A percentile compares a stretch with the other conserved stretches of the same genome.
phyloP scores from a whole-genome alignment of 768 basidiomycete genomes.

The Podaxis mareebaensis region DNA sequence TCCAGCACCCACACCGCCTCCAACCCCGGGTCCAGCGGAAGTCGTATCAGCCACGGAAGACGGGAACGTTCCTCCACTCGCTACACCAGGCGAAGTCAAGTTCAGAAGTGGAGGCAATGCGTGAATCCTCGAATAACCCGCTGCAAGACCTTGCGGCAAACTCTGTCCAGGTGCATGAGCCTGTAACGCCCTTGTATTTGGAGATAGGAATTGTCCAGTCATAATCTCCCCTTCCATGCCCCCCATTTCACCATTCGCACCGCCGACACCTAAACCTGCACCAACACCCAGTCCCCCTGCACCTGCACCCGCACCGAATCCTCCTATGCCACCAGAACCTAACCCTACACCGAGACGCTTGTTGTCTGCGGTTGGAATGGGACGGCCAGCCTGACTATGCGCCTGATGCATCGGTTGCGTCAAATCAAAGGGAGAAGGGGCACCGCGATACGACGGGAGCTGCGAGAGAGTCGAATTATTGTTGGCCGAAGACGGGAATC shows the following conservation, averaged over 20 bases:
- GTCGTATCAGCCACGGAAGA: conserved; percentile 7
- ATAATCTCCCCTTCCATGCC: conserved; percentile 20
- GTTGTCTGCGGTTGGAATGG: conserved; percentile 25
- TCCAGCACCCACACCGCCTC: neutral
- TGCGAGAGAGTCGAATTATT: conserved; percentile 36
- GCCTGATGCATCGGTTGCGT: conserved; percentile 39
- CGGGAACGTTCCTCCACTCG: conserved; percentile 16
- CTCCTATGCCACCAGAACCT: conserved; percentile 26
- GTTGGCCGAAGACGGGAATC: conserved; percentile 31
- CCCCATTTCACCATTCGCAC: neutral
- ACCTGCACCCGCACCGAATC: conserved; percentile 52
- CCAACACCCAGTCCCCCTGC: conserved; percentile 36
- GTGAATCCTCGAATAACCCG: conserved; percentile 88
- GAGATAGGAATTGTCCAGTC: conserved; percentile 48
- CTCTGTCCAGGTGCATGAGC: conserved; percentile 89
- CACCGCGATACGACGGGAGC: conserved; percentile 38
- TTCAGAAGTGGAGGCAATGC: conserved; percentile 51
- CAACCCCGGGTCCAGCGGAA: neutral
- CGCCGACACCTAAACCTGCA: conserved; percentile 2
- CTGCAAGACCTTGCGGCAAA: conserved; percentile 89
- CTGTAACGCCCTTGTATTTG: conserved; percentile 78
- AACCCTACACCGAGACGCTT: conserved; percentile 1
- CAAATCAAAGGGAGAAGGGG: conserved; percentile 46
- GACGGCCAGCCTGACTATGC: conserved; percentile 28
- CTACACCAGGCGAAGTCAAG: conserved; percentile 34